phyloP scores from a whole-genome alignment of 2,329 filamentous ascomycete genomes.

The Trichoderma sp. region DNA sequence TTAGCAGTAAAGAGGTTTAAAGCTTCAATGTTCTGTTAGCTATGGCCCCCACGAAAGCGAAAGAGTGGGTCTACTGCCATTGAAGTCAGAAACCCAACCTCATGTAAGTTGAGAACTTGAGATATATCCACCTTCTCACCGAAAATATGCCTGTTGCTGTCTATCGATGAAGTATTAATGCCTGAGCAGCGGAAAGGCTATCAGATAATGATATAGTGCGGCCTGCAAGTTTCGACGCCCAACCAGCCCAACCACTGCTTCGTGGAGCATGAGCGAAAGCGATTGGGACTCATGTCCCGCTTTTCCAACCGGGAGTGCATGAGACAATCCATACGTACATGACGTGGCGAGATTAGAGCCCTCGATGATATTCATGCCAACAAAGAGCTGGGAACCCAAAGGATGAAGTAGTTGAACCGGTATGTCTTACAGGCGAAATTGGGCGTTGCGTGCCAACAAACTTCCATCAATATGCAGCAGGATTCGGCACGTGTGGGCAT shows the following conservation, averaged over 20 bases:
- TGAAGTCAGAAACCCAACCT: no score
- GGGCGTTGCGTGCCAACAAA: not conserved
- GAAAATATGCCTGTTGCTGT: not conserved
- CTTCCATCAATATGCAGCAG: not conserved
- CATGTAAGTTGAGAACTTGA: not conserved
- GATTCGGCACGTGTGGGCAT: not conserved
- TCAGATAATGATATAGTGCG: not conserved
- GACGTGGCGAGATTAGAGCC: not conserved
- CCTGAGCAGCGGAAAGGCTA: not conserved
- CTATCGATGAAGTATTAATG: not conserved
- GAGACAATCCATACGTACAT: not conserved
- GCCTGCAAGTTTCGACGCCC: not conserved
- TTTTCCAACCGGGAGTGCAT: not conserved
- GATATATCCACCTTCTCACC: not conserved
- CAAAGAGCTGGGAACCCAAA: not conserved
- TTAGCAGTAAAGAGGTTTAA: no score
- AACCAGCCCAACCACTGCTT: not conserved
- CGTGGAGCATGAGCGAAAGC: not conserved
- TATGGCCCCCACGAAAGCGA: no score
- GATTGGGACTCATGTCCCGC: not conserved
- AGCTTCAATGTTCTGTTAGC: no score
- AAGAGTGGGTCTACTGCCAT: no score
- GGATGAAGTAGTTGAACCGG: not conserved
- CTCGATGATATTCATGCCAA: not conserved
- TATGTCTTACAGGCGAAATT: not conserved